Conservation (phyloP, 23 red algal genomes). For the Gracilaria vermiculophylla region DNA sequence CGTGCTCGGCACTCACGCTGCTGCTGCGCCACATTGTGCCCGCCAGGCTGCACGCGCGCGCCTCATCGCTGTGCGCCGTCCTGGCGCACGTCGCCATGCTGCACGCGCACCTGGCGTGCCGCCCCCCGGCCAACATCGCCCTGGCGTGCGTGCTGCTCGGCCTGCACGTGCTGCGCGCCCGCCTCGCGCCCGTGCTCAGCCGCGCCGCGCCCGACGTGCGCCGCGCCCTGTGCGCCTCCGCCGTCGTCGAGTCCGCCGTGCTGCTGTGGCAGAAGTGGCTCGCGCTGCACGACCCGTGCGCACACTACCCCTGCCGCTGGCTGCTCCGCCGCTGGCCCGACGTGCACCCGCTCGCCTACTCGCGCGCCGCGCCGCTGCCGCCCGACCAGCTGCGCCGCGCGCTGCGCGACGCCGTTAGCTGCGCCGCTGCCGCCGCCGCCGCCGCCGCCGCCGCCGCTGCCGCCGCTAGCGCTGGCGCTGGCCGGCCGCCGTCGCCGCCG, state of each 20-base stretch:
- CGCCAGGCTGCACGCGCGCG: not conserved
- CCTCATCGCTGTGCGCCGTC: not conserved
- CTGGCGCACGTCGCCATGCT: conserved; percentile 21
- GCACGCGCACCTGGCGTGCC: not conserved
- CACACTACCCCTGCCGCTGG: not conserved
- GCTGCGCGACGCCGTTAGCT: not conserved
- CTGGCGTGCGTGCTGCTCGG: not conserved
- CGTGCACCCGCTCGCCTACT: not conserved
- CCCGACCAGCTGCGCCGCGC: not conserved
- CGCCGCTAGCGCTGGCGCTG: no score
- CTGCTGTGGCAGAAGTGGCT: not conserved
- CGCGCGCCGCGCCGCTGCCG: not conserved
- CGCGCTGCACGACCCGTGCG: not conserved
- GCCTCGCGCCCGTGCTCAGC: not conserved
- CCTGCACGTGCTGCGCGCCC: not conserved
- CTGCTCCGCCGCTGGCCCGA: not conserved
- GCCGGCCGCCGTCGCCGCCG: not conserved
- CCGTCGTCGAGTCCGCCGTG: not conserved
- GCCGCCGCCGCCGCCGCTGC: no score
- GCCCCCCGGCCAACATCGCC: not conserved
- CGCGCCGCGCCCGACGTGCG: not conserved
- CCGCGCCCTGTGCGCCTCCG: not conserved
- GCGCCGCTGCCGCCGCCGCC: not conserved
- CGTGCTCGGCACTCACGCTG: not conserved
- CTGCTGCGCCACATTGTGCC: not conserved